Conservation (phyloP, 805 yeast genomes). For the Sugiyamaella mastotermitis region DNA sequence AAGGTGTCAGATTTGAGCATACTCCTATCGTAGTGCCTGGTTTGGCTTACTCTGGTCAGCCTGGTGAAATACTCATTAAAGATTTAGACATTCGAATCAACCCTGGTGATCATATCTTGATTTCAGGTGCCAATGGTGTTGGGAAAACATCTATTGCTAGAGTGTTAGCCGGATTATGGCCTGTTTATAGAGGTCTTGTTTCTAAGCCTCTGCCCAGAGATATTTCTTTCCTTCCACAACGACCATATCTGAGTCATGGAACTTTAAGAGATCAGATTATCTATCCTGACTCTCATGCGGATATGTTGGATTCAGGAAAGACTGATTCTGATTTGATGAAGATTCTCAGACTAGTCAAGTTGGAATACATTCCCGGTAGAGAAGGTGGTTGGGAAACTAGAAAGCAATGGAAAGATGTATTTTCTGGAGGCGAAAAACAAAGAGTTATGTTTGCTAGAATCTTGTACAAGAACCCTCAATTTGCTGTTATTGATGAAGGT, state of each 20-base stretch:
- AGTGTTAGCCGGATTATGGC: slow-evolving; percentile 86
- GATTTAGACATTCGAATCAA: slow-evolving; percentile 57
- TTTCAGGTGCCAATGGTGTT: slow-evolving; percentile 81
- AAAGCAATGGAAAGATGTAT: slow-evolving; percentile 82
- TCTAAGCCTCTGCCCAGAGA: slow-evolving; percentile 66
- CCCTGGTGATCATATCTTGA: slow-evolving; percentile 63
- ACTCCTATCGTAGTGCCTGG: slow-evolving; percentile 76
- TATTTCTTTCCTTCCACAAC: slow-evolving; percentile 76
- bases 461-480: slow-evolving; percentile 70
- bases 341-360: slow-evolving; percentile 66
- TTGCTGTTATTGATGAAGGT: slow-evolving; percentile 86
- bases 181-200: slow-evolving; percentile 72
- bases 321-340: slow-evolving; percentile 64
- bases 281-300: slow-evolving; percentile 74
- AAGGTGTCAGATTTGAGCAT: slow-evolving; percentile 77
- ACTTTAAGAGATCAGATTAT: slow-evolving; percentile 87
- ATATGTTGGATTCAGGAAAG: slow-evolving; percentile 66
- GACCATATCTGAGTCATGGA: slow-evolving; percentile 74
- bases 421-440: slow-evolving; percentile 96
- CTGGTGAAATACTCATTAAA: slow-evolving; percentile 54
- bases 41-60: slow-evolving; percentile 25
- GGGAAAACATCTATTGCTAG: slow-evolving; percentile 87
- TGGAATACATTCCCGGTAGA: slow-evolving; percentile 73
- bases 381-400: slow-evolving; percentile 42
- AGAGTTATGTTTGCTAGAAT: slow-evolving; percentile 83